Base-by-base conservation (phyloP, 306 rosid genomes). In the Myrica gale region DNA sequence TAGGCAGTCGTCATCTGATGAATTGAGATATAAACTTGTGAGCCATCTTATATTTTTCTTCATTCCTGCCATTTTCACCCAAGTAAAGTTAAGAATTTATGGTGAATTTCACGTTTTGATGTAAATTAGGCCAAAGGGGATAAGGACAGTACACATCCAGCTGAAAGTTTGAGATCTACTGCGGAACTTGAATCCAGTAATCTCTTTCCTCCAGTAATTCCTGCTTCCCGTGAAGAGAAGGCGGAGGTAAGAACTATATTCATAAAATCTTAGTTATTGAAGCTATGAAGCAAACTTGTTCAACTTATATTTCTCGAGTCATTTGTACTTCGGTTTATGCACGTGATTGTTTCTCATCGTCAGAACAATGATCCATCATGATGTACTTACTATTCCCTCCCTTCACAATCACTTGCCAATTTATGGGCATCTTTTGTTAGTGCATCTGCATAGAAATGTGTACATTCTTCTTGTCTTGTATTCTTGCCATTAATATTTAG, bases 21-120 rank as follows among this genome's bases (percentile, higher is more conserved):
- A 74, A 66, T 76, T 83, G 74, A 75, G 78, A 62, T 45, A 44
- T 62, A 82, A 83, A 63, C 16, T 61, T 90, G 97, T 89, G 83
- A 85, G 92, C 74, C 73, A 82, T 81, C 79, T 37, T 69, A 65
- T 68, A 47, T 68, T 53, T 71, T 72, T 75, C 12, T 72, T 68
- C 39, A 67, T 72, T 6, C 60, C 71, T 46, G 70, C 37, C 58
- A 63, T 55, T 46, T 67, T 78, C 57, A 53, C 61, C 48, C 66
- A 26, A 65, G 10, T 3, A 0, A 42, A 69, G 61, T 57, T 68
- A 60, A 69, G 43, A 71, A 56, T 69, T 61, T 62, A 52, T 75
- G 57, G 53, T 72, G 81, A 48, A 78, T 62, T 65, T 50, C 20
- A 57, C 74, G 23, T 79, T 82, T 78, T 74, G 75, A 20, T 13